Base-by-base conservation (phyloP, 306 rosid genomes). In the Ammopiptanthus mongolicus region DNA sequence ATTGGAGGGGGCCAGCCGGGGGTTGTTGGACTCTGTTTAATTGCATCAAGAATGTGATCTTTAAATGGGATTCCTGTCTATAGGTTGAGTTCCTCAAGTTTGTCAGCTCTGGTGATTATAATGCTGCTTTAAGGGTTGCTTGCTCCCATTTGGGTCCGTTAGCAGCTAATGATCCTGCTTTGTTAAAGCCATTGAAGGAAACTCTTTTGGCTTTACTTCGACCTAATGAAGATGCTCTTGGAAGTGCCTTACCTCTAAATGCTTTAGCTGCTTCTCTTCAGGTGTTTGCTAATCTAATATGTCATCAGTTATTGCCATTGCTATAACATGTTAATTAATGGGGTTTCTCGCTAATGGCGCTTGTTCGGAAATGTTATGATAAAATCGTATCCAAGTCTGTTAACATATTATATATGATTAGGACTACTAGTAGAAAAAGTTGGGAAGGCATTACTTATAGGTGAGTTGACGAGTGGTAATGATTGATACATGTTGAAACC, bases 21-120 rank as follows among this genome's bases (percentile, higher is more conserved):
- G 28, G 33, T 37, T 21, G n/a, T 52, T 50, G 39, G 41, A 57
- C 39, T 58, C 44, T 71, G 42, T 37, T 44, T 48, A 59, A 22
- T 22, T 23, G 68, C 65, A 14, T 67, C 65, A 33, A 8, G 66
- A 72, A 44, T 75, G 25, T 55, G 31, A 70, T 65, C 51, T n/a
- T 73, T 50, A 36, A 18, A 46, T 76, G 57, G 39, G 78, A 78
- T 73, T 73, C 47, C 73, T 76, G 74, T 65, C 41, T 86, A 6
- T 85, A 96, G 99, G 98, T 96, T 86, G 98, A 96, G 86, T 96
- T 96, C 71, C 95, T 96, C 61, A 96, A 90, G 91, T 80, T 92
- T 80, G 99, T 92, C 72, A 75, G 89, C 79, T 85, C 92, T 19
- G 96, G 98, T 62, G 97, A 96, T 80, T 83, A 87, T 85, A 84